These are phyloP conservation scores for Metarhizium rileyi DNA, from an alignment of 2,329 filamentous ascomycete genomes.

Conservation along the genomic window DNA sequence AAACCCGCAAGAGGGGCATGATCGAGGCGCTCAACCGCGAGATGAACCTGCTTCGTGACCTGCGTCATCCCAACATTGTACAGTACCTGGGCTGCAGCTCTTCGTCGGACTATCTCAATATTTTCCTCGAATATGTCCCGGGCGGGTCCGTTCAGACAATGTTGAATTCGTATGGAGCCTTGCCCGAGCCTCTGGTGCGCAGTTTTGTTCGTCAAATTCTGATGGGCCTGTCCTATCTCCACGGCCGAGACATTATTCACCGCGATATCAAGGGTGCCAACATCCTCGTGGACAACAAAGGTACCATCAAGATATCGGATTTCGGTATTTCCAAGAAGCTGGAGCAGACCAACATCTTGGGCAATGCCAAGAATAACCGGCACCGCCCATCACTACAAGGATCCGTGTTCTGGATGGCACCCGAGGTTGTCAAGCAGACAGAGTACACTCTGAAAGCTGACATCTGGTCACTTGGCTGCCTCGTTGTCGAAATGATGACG, in stretches of 20 bases:
- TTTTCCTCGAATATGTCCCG: conserved; percentile 98
- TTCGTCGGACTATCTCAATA: conserved; percentile 86
- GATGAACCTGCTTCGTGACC: conserved; percentile 84
- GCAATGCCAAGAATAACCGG: conserved; percentile 56
- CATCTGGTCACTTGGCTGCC: conserved; percentile 94
- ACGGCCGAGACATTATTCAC: conserved; percentile 92
- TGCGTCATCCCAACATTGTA: conserved; percentile 95
- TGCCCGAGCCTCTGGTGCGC: conserved; percentile 85
- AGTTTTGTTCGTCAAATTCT: conserved; percentile 97
- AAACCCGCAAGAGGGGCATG: conserved; percentile 94
- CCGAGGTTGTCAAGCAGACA: conserved; percentile 95
- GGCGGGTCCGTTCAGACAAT: conserved; percentile 96
- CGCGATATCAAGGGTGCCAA: conserved; percentile 99
- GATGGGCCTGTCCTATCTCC: conserved; percentile 83
- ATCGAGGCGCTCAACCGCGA: conserved; percentile 94
- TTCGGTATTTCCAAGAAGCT: conserved; percentile 98
- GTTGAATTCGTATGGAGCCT: conserved; percentile 95
- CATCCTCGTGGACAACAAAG: conserved; percentile 97
- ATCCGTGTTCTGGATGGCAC: conserved; percentile 99
- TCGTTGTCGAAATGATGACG: conserved; percentile 99
- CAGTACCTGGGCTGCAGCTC: conserved; percentile 95
- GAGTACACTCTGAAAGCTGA: conserved; percentile 97
- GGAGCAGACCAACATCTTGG: conserved; percentile 78
- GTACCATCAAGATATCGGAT: conserved; percentile 97
- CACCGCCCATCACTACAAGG: conserved; percentile 78